phyloP scores from a whole-genome alignment of 345 rosid genomes.

The Noccaea bulbosa region DNA sequence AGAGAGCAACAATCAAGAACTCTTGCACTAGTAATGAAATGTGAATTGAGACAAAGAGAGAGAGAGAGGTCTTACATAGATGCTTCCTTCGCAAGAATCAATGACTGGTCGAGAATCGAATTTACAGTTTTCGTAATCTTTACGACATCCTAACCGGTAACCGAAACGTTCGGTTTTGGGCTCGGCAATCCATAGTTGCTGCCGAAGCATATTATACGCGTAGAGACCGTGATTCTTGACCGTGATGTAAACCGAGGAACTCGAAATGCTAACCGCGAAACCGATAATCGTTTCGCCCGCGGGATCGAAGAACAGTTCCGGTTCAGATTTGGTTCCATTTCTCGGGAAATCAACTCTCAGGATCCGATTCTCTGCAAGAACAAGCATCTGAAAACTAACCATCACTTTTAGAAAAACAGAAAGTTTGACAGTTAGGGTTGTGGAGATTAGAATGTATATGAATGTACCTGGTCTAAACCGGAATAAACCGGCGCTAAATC shows the following conservation, averaged over 20 bases:
- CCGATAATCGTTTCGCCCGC: conserved; percentile 65
- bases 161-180: conserved; percentile 63
- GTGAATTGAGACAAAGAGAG: background rate
- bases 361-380: conserved; percentile 78
- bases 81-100: conserved; percentile 74
- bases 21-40: background rate
- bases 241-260: conserved; percentile 64
- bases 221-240: conserved; percentile 66
- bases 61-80: conserved; percentile 53
- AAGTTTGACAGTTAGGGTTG: background rate
- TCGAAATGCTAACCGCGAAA: conserved; percentile 61
- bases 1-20: conserved; percentile 17
- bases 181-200: conserved; percentile 78
- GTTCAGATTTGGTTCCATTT: conserved; percentile 50
- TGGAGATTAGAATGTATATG: background rate
- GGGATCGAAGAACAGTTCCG: conserved; percentile 67
- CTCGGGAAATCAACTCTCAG: conserved; percentile 50
- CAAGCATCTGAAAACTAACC: conserved; percentile 56
- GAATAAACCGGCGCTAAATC: conserved; percentile 63
- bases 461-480: conserved; percentile 58
- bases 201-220: conserved; percentile 47
- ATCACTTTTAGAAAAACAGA: conserved; percentile 6
- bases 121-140: conserved; percentile 57
- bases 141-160: conserved; percentile 71
- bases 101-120: conserved; percentile 69